phyloP scores from a whole-genome alignment of 2,329 filamentous ascomycete species.

The Ceratocystis albifundus region DNA sequence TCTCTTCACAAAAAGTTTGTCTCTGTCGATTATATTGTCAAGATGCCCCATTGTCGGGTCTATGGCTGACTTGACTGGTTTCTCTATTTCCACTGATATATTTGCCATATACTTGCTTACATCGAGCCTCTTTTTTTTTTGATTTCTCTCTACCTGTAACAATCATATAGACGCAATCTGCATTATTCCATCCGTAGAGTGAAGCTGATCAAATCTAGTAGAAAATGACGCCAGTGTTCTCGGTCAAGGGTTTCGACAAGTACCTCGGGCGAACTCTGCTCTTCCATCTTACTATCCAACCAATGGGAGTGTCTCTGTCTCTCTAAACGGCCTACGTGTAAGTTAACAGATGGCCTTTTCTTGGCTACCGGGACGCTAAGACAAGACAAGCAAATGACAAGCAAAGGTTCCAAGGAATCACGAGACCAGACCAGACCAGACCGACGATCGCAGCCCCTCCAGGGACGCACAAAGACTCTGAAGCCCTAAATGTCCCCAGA shows the following conservation, averaged over 20 bases:
- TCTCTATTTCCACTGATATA: background rate
- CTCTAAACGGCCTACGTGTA: background rate
- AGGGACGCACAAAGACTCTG: background rate
- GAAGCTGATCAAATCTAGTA: background rate
- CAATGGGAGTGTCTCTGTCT: background rate
- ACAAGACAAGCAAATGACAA: background rate
- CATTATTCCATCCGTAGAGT: background rate
- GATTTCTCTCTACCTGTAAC: background rate
- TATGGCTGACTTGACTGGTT: background rate
- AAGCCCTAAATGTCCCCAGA: background rate
- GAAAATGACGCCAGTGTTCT: background rate
- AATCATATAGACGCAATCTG: background rate
- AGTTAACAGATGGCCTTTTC: constrained; percentile 6
- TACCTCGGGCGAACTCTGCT: background rate
- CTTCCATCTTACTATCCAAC: background rate
- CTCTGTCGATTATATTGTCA: background rate
- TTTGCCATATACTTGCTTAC: background rate
- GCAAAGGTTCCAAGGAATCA: too few species aligned
- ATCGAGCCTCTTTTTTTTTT: too few species aligned
- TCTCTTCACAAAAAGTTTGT: background rate
- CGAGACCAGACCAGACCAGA: background rate
- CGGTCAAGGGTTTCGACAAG: background rate
- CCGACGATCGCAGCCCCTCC: background rate
- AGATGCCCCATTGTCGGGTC: background rate
- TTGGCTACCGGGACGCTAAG: background rate